Conservation (phyloP, 305 asterid genomes). For the Fraxinus nigra region DNA sequence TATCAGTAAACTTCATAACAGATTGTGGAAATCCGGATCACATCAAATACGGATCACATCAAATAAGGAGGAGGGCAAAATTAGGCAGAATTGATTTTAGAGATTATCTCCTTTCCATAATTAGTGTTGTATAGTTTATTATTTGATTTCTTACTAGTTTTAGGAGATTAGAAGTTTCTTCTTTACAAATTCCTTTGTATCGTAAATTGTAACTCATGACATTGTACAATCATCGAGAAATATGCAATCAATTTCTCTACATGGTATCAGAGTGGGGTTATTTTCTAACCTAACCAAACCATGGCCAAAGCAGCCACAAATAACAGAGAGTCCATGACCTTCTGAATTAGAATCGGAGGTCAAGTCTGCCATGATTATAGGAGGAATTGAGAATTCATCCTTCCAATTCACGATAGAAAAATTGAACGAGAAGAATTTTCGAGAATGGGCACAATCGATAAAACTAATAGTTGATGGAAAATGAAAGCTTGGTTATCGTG, state of each 20-base stretch:
- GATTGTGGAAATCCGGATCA: not conserved
- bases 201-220: not conserved
- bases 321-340: not conserved
- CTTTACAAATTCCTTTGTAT: not conserved
- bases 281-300: not conserved
- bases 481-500: not conserved
- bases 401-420: not conserved
- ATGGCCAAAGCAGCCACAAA: not conserved
- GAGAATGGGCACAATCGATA: not conserved
- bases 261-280: not conserved
- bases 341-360: not conserved
- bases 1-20: not conserved
- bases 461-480: not conserved
- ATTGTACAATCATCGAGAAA: not conserved
- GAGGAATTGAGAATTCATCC: not conserved
- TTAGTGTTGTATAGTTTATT: not conserved
- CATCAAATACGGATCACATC: not conserved
- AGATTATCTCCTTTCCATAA: not conserved
- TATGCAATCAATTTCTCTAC: not conserved
- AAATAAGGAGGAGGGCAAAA: not conserved
- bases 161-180: not conserved
- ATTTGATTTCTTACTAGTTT: not conserved
- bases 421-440: not conserved
- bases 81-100: not conserved
- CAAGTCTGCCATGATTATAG: not conserved